Percentiles rank a stretch among this genome's conserved stretches.
These are phyloP conservation scores for Osmanthus fragrans DNA, from an alignment of 257 asterid genomes.

Conservation along the genomic window DNA sequence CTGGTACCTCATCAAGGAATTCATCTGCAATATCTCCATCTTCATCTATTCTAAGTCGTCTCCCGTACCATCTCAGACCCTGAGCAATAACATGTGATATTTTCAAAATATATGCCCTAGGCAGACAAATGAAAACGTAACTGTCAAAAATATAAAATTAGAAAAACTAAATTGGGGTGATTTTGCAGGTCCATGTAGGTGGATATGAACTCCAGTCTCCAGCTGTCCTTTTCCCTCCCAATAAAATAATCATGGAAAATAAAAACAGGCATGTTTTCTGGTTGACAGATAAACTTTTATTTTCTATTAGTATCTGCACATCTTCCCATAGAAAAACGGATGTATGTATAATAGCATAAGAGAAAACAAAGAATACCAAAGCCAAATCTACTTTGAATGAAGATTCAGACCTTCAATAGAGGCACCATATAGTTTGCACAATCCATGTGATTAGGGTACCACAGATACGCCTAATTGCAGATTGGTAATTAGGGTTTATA, in stretches of 20 bases:
- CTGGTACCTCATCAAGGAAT: slow-evolving; percentile 66
- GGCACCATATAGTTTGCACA: background rate
- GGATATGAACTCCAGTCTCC: slow-evolving; percentile 1
- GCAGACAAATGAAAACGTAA: background rate
- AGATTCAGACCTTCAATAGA: background rate
- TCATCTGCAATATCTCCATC: slow-evolving; percentile 98
- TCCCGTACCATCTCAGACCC: slow-evolving; percentile 91
- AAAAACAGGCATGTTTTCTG: background rate
- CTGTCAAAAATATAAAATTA: background rate
- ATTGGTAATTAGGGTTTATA: background rate
- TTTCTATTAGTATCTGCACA: background rate
- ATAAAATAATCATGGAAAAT: background rate
- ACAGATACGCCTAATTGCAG: background rate
- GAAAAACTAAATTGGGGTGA: background rate
- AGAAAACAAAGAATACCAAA: background rate
- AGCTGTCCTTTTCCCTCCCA: background rate
- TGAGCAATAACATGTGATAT: slow-evolving; percentile 27
- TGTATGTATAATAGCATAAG: background rate
- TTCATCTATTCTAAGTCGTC: slow-evolving; percentile 81
- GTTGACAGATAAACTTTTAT: background rate
- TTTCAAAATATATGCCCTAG: slow-evolving; percentile 5
- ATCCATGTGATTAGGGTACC: background rate
- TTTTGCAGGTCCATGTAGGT: background rate
- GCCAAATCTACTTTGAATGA: background rate
- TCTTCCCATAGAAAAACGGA: background rate